Percentiles rank a stretch among this genome's conserved stretches.
Evolutionary conservation across 2,329 filamentous ascomycete genomes (phyloP).

Genomic region (Amesomyces nigricolor): DNA sequence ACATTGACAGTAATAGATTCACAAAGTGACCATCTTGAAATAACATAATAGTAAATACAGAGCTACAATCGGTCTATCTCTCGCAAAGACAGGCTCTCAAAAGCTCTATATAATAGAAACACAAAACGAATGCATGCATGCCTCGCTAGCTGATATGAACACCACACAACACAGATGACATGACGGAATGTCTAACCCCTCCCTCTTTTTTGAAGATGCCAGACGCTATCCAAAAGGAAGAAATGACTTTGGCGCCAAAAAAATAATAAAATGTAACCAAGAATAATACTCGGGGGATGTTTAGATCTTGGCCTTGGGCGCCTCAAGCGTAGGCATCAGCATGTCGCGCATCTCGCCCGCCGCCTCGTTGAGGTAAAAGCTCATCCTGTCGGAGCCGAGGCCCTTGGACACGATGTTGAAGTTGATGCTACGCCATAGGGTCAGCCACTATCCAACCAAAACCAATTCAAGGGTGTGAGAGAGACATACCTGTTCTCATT

Average conservation of each 20-base stretch:
- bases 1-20: background rate
- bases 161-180: too few relatives aligned
- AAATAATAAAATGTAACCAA: background rate
- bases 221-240: background rate
- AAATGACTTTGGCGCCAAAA: background rate
- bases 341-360: constrained; percentile 85
- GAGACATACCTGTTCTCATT: constrained; percentile 80
- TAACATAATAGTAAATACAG: too few relatives aligned
- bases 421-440: constrained; percentile 61
- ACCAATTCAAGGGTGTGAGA: background rate
- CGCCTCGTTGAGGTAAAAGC: constrained; percentile 90
- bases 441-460: background rate
- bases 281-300: background rate
- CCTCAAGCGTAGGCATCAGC: constrained; percentile 71
- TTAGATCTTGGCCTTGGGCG: constrained; percentile 84
- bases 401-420: constrained; percentile 97
- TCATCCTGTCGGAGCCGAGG: constrained; percentile 86
- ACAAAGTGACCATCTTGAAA: too few relatives aligned
- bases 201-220: too few relatives aligned
- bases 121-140: too few relatives aligned
- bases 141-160: too few relatives aligned
- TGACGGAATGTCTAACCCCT: too few relatives aligned
- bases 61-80: too few relatives aligned
- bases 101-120: too few relatives aligned
- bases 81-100: too few relatives aligned